Percentiles rank a stretch among this genome's conserved stretches.
Conservation (phyloP, 2,329 filamentous ascomycete genomes). For the Calycina herbarum region DNA sequence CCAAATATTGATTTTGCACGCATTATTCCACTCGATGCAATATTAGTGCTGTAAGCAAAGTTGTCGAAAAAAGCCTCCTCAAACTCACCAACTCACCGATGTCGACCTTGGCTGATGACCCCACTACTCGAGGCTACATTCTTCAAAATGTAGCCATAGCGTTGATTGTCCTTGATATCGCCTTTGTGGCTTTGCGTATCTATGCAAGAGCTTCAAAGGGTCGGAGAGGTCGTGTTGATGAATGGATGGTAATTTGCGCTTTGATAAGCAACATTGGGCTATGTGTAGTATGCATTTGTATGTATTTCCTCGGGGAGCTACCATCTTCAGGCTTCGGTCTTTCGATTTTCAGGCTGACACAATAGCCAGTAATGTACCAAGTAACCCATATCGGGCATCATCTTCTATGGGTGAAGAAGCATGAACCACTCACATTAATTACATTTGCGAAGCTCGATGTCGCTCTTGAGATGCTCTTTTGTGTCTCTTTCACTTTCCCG, state of each 20-base stretch:
- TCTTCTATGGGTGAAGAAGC: constrained; percentile 3
- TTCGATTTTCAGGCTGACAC: not conserved
- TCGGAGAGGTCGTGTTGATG: not conserved
- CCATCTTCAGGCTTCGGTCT: not conserved
- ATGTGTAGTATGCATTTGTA: constrained; percentile 8
- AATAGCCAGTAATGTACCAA: constrained; percentile 2
- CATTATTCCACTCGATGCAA: too few relatives aligned
- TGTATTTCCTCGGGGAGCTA: not conserved
- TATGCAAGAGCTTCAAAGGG: not conserved
- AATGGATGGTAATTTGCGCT: constrained; percentile 3
- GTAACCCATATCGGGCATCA: constrained; percentile 1
- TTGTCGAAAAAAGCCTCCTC: not conserved
- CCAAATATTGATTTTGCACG: not conserved
- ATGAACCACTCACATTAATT: constrained; percentile 5
- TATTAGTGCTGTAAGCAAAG: not conserved
- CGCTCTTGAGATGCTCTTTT: not conserved
- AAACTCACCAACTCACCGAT: not conserved
- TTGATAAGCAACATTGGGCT: not conserved
- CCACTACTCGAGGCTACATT: constrained; percentile 2
- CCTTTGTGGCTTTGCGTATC: not conserved
- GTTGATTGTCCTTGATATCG: constrained; percentile 6
- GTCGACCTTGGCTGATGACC: constrained; percentile 1
- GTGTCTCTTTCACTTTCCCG: not conserved
- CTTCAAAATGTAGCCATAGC: constrained; percentile 11
- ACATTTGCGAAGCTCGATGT: constrained; percentile 5